These are phyloP conservation scores for Metarhizium anisopliae DNA, from an alignment of 2,329 filamentous ascomycete genomes.

Conservation along the genomic window DNA sequence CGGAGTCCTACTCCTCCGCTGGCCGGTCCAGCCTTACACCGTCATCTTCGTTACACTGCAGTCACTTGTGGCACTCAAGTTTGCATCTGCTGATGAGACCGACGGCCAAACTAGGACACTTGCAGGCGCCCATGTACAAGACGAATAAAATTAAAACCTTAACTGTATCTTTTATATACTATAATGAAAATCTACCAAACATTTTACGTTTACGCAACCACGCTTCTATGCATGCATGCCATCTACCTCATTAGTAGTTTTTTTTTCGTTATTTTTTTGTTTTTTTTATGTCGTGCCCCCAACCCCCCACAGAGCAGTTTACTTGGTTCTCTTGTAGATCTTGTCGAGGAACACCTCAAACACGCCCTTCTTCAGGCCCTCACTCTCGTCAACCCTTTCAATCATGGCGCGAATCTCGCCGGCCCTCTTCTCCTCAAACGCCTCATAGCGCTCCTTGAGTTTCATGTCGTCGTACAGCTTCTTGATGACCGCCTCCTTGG, in stretches of 20 bases:
- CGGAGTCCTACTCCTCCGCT: not conserved
- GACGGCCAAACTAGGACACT: not conserved
- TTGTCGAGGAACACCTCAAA: slow-evolving; percentile 88
- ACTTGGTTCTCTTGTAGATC: slow-evolving; percentile 98
- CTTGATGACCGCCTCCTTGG: slow-evolving; percentile 80
- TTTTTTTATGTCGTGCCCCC: too few species aligned
- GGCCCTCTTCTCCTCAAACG: slow-evolving; percentile 84
- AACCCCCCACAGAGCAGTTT: slow-evolving; percentile 22
- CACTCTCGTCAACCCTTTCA: slow-evolving; percentile 69
- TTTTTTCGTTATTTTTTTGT: not conserved
- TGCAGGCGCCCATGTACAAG: not conserved
- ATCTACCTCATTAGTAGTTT: slow-evolving; percentile 2
- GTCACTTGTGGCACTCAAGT: not conserved
- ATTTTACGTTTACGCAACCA: not conserved
- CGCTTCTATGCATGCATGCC: slow-evolving; percentile 2
- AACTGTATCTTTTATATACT: not conserved
- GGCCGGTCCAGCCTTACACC: not conserved
- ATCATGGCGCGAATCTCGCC: slow-evolving; percentile 71
- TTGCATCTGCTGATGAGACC: not conserved
- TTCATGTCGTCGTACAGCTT: slow-evolving; percentile 78
- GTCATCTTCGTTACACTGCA: not conserved
- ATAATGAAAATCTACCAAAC: not conserved
- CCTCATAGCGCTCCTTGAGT: slow-evolving; percentile 72
- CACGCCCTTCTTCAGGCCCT: slow-evolving; percentile 81
- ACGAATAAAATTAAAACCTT: too few species aligned